These are phyloP conservation scores for Daldinia grandis DNA, from an alignment of 495 filamentous ascomycete genomes.

Conservation along the genomic window DNA sequence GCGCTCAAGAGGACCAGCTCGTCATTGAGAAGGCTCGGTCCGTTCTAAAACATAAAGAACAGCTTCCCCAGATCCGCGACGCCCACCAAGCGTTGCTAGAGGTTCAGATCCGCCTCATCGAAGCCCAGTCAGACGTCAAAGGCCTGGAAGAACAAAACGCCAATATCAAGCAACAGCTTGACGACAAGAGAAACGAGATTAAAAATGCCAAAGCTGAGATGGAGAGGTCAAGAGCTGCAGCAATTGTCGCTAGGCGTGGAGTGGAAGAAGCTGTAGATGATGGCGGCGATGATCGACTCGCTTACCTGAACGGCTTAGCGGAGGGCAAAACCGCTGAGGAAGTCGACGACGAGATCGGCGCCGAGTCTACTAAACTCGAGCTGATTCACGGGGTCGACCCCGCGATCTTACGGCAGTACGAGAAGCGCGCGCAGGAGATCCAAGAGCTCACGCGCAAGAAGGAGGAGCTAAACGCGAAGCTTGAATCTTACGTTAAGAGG, in stretches of 20 bases:
- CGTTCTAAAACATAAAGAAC: constrained; percentile 66
- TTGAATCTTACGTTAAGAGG: constrained; percentile 57
- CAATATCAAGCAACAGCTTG: constrained; percentile 63
- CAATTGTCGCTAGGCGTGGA: constrained; percentile 38
- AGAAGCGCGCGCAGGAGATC: constrained; percentile 69
- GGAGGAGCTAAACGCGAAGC: constrained; percentile 56
- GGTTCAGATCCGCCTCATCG: constrained; percentile 71
- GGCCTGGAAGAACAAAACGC: constrained; percentile 68
- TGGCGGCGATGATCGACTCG: constrained; percentile 44
- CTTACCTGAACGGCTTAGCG: constrained; percentile 46
- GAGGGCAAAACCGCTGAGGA: constrained; percentile 63
- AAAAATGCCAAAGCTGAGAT: constrained; percentile 26
- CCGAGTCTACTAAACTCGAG: constrained; percentile 75
- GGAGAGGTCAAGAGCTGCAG: constrained; percentile 43
- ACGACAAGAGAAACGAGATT: constrained; percentile 47
- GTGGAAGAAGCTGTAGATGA: constrained; percentile 51
- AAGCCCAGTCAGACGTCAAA: constrained; percentile 81
- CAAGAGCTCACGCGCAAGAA: constrained; percentile 53
- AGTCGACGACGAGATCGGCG: constrained; percentile 76
- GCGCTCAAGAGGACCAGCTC: constrained; percentile 62
- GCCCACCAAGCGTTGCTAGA: constrained; percentile 71
- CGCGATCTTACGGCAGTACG: constrained; percentile 78
- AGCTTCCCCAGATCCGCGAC: constrained; percentile 66
- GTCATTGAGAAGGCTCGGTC: constrained; percentile 69
- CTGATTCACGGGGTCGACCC: constrained; percentile 83